Conservation (phyloP, 192 early-diverging fungal species). For the Gaertneriomyces semiglobifer region DNA sequence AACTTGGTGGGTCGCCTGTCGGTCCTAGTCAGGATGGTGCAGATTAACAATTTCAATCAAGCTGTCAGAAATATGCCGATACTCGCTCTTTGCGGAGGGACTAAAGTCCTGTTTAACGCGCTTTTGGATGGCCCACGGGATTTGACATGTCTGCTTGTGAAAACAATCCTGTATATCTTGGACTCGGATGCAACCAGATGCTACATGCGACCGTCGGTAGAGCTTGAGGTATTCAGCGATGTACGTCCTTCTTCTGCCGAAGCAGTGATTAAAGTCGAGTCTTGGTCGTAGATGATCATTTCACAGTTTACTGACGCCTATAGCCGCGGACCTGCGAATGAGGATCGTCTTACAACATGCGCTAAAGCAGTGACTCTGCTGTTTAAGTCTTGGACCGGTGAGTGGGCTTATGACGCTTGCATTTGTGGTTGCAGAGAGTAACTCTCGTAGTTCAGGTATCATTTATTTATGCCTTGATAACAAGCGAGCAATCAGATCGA, state of each 20-base stretch:
- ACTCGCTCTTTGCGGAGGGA: constrained; percentile 61
- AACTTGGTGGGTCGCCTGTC: constrained; percentile 54
- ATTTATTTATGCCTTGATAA: constrained; percentile 72
- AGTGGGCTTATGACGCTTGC: background rate
- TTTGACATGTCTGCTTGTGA: constrained; percentile 57
- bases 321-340: constrained; percentile 55
- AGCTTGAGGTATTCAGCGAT: constrained; percentile 60
- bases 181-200: constrained; percentile 63
- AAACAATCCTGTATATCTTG: constrained; percentile 67
- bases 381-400: constrained; percentile 70
- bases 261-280: background rate
- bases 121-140: constrained; percentile 63
- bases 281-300: constrained; percentile 59
- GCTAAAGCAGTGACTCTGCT: constrained; percentile 60
- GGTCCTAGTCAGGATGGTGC: background rate
- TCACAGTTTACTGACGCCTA: constrained; percentile 76
- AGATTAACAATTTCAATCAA: constrained; percentile 19
- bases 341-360: constrained; percentile 65
- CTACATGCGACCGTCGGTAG: constrained; percentile 70
- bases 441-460: constrained; percentile 43
- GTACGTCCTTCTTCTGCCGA: too few species aligned
- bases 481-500: constrained; percentile 62
- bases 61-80: constrained; percentile 60
- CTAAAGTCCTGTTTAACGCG: constrained; percentile 64
- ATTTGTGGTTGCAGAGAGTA: background rate